Conservation (phyloP, 2,329 filamentous ascomycete genomes). For the Ceratocystis harringtonii region DNA sequence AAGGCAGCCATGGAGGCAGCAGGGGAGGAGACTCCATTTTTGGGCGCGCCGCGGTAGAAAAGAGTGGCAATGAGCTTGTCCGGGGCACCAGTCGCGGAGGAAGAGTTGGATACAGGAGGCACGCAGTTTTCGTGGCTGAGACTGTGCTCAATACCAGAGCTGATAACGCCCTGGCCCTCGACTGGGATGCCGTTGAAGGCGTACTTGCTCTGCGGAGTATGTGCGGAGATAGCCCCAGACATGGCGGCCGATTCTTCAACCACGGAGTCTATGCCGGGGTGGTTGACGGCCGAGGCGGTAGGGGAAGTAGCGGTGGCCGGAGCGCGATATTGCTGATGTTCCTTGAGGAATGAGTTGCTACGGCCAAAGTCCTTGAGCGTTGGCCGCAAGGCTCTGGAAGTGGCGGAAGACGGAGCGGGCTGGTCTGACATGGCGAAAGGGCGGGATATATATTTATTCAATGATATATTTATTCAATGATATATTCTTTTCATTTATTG, state of each 20-base stretch:
- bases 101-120: conserved; percentile 30
- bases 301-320: conserved; percentile 38
- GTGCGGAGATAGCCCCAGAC: conserved; percentile 22
- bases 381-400: conserved; percentile 27
- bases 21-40: conserved; percentile 35
- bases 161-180: conserved; percentile 42
- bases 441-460: background rate
- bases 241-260: conserved; percentile 38
- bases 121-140: conserved; percentile 50
- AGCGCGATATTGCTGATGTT: conserved; percentile 49
- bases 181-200: conserved; percentile 47
- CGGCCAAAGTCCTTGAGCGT: conserved; percentile 37
- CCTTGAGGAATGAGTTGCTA: conserved; percentile 46
- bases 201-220: conserved; percentile 23
- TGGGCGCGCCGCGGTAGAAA: conserved; percentile 38
- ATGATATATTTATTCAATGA: background rate
- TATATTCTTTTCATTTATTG: background rate
- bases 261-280: conserved; percentile 50
- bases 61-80: conserved; percentile 46
- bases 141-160: conserved; percentile 47
- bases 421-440: conserved; percentile 6
- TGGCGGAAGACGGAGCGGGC: conserved; percentile 2
- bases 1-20: conserved; percentile 43
- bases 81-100: conserved; percentile 21
- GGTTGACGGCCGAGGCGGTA: conserved; percentile 38